Evolutionary conservation across 192 early-diverging fungal species (phyloP).

Genomic region (Podila epigama): DNA sequence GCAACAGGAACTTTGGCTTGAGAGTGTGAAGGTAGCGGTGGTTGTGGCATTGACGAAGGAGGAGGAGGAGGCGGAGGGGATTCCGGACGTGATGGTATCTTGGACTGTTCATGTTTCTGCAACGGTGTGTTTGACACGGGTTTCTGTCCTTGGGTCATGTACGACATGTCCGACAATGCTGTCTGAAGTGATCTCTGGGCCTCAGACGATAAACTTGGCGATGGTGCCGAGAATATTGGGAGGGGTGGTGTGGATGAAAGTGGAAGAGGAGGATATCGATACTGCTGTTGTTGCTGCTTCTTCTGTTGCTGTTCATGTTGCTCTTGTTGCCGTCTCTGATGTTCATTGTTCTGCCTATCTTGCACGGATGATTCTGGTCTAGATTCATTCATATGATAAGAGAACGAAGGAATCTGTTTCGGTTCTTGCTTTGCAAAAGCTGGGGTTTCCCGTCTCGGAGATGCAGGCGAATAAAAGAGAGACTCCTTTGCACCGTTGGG

Average conservation of each 20-base stretch:
- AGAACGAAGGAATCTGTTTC: not conserved
- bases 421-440: slow-evolving; percentile 2
- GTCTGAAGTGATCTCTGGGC: not conserved
- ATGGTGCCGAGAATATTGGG: not conserved
- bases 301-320: no score
- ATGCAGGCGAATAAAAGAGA: not conserved
- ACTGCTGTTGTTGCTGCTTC: not conserved
- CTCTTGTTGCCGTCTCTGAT: no score
- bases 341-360: not conserved
- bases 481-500: slow-evolving; percentile 39
- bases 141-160: not conserved
- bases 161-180: not conserved
- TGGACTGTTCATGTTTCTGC: not conserved
- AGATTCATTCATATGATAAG: not conserved
- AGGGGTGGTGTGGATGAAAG: not conserved
- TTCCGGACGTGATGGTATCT: not conserved
- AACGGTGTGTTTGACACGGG: no score
- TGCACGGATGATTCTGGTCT: not conserved
- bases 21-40: not conserved
- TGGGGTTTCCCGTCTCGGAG: not conserved
- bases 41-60: not conserved
- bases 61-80: not conserved
- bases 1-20: slow-evolving; percentile 1
- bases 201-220: not conserved
- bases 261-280: not conserved